Evolutionary conservation across 1,139 yeast genomes (phyloP).

Genomic region (Debaryomyces coudertii): DNA sequence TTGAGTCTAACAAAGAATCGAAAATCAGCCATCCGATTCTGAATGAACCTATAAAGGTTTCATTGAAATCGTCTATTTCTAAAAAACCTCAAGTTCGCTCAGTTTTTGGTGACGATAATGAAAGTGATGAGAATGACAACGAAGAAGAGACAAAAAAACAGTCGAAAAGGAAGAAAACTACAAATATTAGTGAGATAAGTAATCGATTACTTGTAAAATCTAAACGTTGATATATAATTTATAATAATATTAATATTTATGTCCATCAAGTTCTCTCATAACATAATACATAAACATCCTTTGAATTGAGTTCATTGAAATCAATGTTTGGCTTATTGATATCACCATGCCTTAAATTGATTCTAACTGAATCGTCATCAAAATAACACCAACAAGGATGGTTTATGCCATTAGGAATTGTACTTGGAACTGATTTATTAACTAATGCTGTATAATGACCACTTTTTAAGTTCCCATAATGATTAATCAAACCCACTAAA

Average conservation of each 20-base stretch:
- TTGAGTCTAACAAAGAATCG: conserved; percentile 12
- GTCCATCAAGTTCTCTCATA: conserved; percentile 50
- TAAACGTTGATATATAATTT: not conserved
- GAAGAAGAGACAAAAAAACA: not conserved
- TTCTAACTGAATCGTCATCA: conserved; percentile 67
- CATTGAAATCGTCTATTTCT: conserved; percentile 9
- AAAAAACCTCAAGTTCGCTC: conserved; percentile 10
- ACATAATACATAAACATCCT: conserved; percentile 74
- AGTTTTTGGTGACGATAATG: conserved; percentile 14
- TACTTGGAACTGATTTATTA: conserved; percentile 48
- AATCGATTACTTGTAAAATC: conserved; percentile 8
- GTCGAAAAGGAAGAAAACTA: not conserved
- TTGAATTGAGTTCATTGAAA: conserved; percentile 46
- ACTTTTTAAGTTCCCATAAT: conserved; percentile 67
- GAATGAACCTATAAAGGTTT: conserved; percentile 15
- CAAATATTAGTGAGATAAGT: conserved; percentile 11
- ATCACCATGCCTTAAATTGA: conserved; percentile 51
- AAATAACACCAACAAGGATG: conserved; percentile 64
- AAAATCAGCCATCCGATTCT: not conserved
- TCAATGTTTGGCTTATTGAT: conserved; percentile 35
- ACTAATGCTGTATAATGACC: conserved; percentile 78
- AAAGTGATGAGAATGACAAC: conserved; percentile 14
- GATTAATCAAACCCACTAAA: conserved; percentile 66
- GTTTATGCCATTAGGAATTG: conserved; percentile 26
- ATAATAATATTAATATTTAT: conserved; percentile 1